These are phyloP conservation scores for Serendipita sp. DNA, from an alignment of 768 basidiomycete genomes.

Conservation along the genomic window DNA sequence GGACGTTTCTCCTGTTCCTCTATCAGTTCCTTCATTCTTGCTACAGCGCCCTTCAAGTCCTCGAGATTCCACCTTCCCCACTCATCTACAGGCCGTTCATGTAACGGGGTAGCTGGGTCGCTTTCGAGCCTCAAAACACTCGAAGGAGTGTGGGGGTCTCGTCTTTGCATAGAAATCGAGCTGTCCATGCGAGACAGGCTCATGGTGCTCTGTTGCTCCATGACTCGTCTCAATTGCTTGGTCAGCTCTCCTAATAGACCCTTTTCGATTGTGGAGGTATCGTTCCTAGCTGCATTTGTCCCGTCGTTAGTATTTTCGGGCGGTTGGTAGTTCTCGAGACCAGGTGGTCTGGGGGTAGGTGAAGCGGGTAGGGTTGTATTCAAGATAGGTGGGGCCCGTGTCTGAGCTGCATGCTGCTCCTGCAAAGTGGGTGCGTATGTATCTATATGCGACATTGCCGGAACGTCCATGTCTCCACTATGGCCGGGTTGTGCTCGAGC, in stretches of 20 bases:
- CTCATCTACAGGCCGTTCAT: not conserved
- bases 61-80: not conserved
- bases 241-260: not conserved
- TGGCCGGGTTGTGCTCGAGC: no score
- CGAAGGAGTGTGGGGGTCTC: not conserved
- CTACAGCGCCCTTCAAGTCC: not conserved
- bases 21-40: not conserved
- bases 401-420: no score
- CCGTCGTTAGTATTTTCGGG: no score
- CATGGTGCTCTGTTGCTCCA: conserved; percentile 2
- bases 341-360: no score
- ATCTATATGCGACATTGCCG: no score
- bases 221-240: not conserved
- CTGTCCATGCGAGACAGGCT: not conserved
- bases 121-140: not conserved
- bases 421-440: no score
- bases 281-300: not conserved
- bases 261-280: not conserved
- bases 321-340: no score
- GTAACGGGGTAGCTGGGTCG: not conserved
- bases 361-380: no score
- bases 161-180: not conserved
- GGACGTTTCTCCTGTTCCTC: not conserved
- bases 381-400: no score
- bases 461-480: no score